Base-by-base conservation (phyloP, 1,139 yeast species). In the Pichia sp. region DNA sequence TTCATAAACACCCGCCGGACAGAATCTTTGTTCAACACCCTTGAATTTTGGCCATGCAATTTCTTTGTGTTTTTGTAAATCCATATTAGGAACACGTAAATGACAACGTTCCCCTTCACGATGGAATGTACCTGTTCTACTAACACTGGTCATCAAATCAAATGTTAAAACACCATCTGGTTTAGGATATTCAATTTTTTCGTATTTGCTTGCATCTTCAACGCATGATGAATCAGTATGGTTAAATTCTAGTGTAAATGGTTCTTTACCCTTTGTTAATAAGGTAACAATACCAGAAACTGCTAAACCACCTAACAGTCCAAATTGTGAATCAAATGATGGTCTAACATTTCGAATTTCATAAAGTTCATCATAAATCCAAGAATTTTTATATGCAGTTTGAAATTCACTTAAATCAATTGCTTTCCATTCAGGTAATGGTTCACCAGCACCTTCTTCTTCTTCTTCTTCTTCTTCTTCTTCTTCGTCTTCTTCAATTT, bases 1-100 rank as follows among this genome's bases (percentile, higher is more conserved):
- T 63, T 91, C 98, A 61, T 91, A 91, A 11, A 91, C 98, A 21
- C 98, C 98, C 19, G 98, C 98, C 8, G 98, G 98, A 59, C 98
- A 91, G 67, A 91, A 91, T 47, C 94, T 70, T 57, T 78, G 80
- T 63, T 91, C 98, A 16, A 91, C 71, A 14, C 98, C 98, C 62
- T 84, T 69, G 65, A 66, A 91, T 51, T 72, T 76, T 19, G 93
- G 88, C 64, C 75, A 91, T 22, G 87, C 68, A 16, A 63, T 65
- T 33, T 72, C 70, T 1, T 94, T 77, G 60, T 89, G 96, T 47
- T 72, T 68, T 21, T 72, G 66, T 54, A 77, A 60, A 56, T 84
- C 84, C 63, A 85, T 91, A 21, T 76, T 68, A 2, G 93, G 85
- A 20, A 91, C 78, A 50, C 89, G 68, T 54, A 91, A 70, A 65